phyloP scores from a whole-genome alignment of 495 filamentous ascomycete genomes.

The Hypoxylon lienhwacheense region DNA sequence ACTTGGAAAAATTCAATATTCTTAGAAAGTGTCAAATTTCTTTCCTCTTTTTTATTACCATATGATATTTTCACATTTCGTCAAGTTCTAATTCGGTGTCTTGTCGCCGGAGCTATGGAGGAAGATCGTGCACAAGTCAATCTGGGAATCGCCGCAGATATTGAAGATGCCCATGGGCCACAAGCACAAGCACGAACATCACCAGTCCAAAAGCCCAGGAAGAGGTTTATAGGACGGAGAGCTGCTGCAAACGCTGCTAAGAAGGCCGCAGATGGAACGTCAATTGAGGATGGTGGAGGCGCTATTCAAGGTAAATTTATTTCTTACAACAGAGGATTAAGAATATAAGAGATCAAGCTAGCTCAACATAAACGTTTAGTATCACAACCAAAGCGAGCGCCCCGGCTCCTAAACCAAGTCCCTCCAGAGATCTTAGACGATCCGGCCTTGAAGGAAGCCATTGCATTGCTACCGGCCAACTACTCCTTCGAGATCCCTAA shows the following conservation, averaged over 20 bases:
- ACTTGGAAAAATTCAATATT: slow-evolving; percentile 2
- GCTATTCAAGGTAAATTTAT: slow-evolving; percentile 59
- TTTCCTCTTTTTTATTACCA: background rate
- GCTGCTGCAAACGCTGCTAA: slow-evolving; percentile 57
- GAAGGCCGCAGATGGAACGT: slow-evolving; percentile 48
- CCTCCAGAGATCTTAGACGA: slow-evolving; percentile 85
- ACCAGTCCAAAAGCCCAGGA: slow-evolving; percentile 61
- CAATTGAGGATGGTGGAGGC: slow-evolving; percentile 66
- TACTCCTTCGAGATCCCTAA: slow-evolving; percentile 99
- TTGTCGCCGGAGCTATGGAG: slow-evolving; percentile 47
- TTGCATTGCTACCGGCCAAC: slow-evolving; percentile 83
- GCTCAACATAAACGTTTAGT: slow-evolving; percentile 33
- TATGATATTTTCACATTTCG: background rate
- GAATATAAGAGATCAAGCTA: slow-evolving; percentile 8
- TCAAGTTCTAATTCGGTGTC: too few species aligned
- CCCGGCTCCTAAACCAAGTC: slow-evolving; percentile 83
- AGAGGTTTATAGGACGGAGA: slow-evolving; percentile 73
- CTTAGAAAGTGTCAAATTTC: background rate
- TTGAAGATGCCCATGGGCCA: slow-evolving; percentile 49
- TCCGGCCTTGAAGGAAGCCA: slow-evolving; percentile 83
- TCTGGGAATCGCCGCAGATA: slow-evolving; percentile 57
- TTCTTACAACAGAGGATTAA: background rate
- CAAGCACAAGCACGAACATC: slow-evolving; percentile 35
- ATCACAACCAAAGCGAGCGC: slow-evolving; percentile 65
- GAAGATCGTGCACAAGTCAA: slow-evolving; percentile 55